Base-by-base conservation (phyloP, 2,329 filamentous ascomycete genomes). In the Penicillium nordicum region DNA sequence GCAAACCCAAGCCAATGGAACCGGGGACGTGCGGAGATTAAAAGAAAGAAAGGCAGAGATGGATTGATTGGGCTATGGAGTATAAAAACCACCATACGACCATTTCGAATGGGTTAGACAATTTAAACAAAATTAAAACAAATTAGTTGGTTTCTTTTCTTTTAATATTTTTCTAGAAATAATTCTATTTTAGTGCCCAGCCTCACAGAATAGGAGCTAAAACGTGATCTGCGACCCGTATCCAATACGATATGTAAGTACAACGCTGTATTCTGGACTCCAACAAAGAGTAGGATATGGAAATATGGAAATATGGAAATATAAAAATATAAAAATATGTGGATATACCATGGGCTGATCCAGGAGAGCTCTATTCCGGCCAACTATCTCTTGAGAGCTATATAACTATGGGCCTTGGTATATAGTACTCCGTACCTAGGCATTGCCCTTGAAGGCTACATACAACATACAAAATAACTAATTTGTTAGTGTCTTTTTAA, bases 1-100 rank as follows among this genome's bases (percentile, higher is more conserved):
- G 37, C 9, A 16, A n/a, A 57, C 58, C 62, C 57, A 57, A 53
- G 58, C 57, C 61, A 62, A 61, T 62, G 63, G 63, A 59, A 46
- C 52, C 57, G 41, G 63, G 59, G 59, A 63, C 61, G 59, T 65
- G 65, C 65, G 64, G 64, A 59, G 59, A 64, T 63, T 62, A 61
- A 57, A 53, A 45, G 12, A 12, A 36, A 56, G 32, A 40, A 46
- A 37, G 16, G 36, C n/a, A 30, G 18, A 16, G 18, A 18, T 18
- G 18, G 18, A 18, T 18, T 18, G 18, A 34, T 40, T 53, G 40
- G 10, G 3, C 34, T 41, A 32, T 1, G 5, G 30, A 32, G 30
- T 32, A 32, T 48, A 38, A 47, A 30, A 55, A 16, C 16, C 16
- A 5, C n/a, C 16, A 27, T 25, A 16, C 16, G 21, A 5, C n/a